These are phyloP conservation scores for Ceratobasidium sp. DNA, from an alignment of 1,284 basidiomycete genomes.

Conservation along the genomic window DNA sequence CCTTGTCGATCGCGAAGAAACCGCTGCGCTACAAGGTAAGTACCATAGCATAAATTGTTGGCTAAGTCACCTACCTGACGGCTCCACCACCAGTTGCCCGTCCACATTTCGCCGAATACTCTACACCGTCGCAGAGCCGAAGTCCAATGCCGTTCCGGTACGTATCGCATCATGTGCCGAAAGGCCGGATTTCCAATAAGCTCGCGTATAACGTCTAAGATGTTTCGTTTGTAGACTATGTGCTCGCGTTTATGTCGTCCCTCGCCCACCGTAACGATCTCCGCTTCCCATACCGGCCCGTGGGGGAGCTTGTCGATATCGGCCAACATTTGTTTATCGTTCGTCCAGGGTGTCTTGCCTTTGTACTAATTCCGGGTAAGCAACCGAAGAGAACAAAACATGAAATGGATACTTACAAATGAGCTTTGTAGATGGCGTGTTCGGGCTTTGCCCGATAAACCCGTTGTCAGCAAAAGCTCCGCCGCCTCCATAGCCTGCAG, in stretches of 20 bases:
- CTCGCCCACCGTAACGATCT: background rate
- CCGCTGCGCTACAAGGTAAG: slow-evolving; percentile 4
- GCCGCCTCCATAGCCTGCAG: slow-evolving; percentile 6
- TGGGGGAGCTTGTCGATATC: slow-evolving; percentile 16
- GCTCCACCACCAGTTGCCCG: slow-evolving; percentile 48
- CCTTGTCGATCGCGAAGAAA: slow-evolving; percentile 22
- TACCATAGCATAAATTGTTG: background rate
- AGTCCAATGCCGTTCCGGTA: slow-evolving; percentile 14
- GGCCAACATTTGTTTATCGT: background rate
- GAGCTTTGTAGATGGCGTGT: slow-evolving; percentile 19
- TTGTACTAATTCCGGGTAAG: background rate
- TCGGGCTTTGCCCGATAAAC: slow-evolving; percentile 5
- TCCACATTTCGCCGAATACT: slow-evolving; percentile 41
- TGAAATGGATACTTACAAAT: background rate
- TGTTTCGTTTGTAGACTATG: background rate
- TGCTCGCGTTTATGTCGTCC: background rate
- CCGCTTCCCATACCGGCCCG: slow-evolving; percentile 4
- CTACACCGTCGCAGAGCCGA: background rate
- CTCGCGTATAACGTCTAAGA: slow-evolving; percentile 9
- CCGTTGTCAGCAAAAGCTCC: slow-evolving; percentile 34
- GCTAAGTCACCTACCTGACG: slow-evolving; percentile 29
- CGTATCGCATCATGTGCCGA: background rate
- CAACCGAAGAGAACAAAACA: background rate
- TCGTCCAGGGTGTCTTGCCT: slow-evolving; percentile 1
- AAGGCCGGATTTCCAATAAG: slow-evolving; percentile 18